Evolutionary conservation across 1,139 yeast species (phyloP), one percentile per base, ranked within the genome.

Genomic region (Ogataea hybrid): DNA sequence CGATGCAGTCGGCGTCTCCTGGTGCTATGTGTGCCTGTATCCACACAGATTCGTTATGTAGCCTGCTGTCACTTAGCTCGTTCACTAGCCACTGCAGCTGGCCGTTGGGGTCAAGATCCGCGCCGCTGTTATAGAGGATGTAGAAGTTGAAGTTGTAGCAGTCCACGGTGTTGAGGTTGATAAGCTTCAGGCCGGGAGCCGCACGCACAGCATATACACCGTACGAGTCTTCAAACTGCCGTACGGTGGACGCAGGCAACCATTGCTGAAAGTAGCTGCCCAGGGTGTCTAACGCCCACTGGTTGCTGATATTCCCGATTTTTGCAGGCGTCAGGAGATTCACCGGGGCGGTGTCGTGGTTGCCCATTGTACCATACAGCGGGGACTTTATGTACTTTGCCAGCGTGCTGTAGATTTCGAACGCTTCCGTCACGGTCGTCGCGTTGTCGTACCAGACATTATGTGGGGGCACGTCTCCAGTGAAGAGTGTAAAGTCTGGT

Each of bases 281-380:
- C 18, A 32, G 25, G 12, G 11, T 14, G 17, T 21, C 35, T 11
- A 32, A 18, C 4, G 35, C 25, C 35, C 35, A 32, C 11, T 20
- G 27, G 20, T 32, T 32, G 15, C 21, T 12, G 12, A 32, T 12
- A 14, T 20, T 16, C 3, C 25, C 27, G 6, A 12, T n/a, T 14
- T 11, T 12, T 2, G 35, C 18, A 2, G 32, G 32, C 22, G 17
- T 23, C 5, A 32, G 12, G 14, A 32, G 17, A 10, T 32, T 32
- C 16, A 32, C 35, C 14, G 35, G 35, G 9, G 35, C 35, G 6
- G 35, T 32, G 17, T 32, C 35, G 20, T 32, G 35, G 17, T 32
- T 32, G 8, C 35, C 35, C 12, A 32, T 16, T 4, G 35, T 21
- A 2, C 25, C 25, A 18, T 32, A 32, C 9, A 32, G 23, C 20